Evolutionary conservation across 2,329 filamentous ascomycete species (phyloP), one percentile per base, ranked within the genome.

Genomic region (Thermomyces lanuginosus): DNA sequence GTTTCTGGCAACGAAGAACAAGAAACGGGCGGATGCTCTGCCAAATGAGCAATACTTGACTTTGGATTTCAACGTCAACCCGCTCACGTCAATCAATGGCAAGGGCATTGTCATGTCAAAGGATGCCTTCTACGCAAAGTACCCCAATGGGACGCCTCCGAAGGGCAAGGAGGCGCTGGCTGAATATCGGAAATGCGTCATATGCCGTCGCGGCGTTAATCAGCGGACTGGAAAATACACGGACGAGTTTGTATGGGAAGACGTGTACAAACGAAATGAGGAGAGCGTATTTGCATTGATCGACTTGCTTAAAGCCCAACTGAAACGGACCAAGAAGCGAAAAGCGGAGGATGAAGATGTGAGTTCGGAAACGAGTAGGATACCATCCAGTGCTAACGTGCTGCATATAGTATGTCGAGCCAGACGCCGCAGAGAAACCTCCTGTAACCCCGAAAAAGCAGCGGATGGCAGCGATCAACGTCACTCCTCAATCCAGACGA

Each of bases 31-130:
- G 8, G 89, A 98, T 53, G 81, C 71, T 32, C 51, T 91, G 27
- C 69, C 69, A 64, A 91, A 92, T 45, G 89, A 98, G 52, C 64
- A 93, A 8, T 98, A 95, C 46, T 74, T 95, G 29, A 91, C 83
- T 0, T 69, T 80, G 1, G 76, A 80, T 12, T 89, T 77, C 55
- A 91, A 98, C 44, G 60, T 78, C 31, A 95, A 93, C 45, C 73
- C 86, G 5, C 58, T 98, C 14, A 71, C 69, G 1, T 86, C 84
- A 0, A 91, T 98, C 53, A 92, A 89, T 44, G 86, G 84, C 27
- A 91, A 78, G 41, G 89, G 84, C 1, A 72, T 60, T 9, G 66
- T 98, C 21, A 63, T 89, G 52, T 95, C 86, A 0, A 62, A 66
- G 14, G 62, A 71, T 6, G 60, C 58, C 0, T 95, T 86, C 49